These are phyloP conservation scores for Cystoderma amianthinum DNA, from an alignment of 768 basidiomycete genomes.

Conservation along the genomic window DNA sequence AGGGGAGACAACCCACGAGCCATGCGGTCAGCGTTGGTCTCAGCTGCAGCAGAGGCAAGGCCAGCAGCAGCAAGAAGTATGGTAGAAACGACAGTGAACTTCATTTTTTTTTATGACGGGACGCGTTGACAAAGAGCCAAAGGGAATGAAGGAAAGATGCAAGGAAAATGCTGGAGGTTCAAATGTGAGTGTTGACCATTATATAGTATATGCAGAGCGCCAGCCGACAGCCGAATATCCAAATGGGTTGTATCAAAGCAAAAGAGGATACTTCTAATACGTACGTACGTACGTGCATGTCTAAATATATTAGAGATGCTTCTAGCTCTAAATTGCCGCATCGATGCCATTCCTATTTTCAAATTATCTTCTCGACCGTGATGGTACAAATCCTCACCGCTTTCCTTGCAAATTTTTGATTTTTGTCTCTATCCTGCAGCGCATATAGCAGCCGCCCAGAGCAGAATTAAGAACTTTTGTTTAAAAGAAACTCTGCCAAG, in stretches of 20 bases:
- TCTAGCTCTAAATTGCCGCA: too few species aligned
- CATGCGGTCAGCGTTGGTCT: slow-evolving; percentile 47
- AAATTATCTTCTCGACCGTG: too few species aligned
- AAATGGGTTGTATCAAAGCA: slow-evolving; percentile 1
- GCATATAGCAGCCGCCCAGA: too few species aligned
- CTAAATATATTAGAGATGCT: too few species aligned
- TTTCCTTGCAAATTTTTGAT: too few species aligned
- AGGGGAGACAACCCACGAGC: slow-evolving; percentile 46
- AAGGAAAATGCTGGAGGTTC: slow-evolving; percentile 1
- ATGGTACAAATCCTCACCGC: too few species aligned
- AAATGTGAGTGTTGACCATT: slow-evolving; percentile 1
- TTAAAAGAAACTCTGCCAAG: too few species aligned
- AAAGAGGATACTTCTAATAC: slow-evolving; percentile 10
- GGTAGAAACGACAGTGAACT: slow-evolving; percentile 31
- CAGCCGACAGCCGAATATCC: background rate
- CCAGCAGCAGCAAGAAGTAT: slow-evolving; percentile 28
- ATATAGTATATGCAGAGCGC: background rate
- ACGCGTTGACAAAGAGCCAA: slow-evolving; percentile 6
- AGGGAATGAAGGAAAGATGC: slow-evolving; percentile 5
- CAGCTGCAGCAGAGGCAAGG: slow-evolving; percentile 24
- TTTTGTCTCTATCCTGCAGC: too few species aligned
- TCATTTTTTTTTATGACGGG: slow-evolving; percentile 19
- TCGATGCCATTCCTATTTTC: too few species aligned
- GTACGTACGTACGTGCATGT: too few species aligned
- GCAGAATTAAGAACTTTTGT: too few species aligned